Conservation (phyloP, 108 stramenopile genomes). For the Parmales sp. region DNA sequence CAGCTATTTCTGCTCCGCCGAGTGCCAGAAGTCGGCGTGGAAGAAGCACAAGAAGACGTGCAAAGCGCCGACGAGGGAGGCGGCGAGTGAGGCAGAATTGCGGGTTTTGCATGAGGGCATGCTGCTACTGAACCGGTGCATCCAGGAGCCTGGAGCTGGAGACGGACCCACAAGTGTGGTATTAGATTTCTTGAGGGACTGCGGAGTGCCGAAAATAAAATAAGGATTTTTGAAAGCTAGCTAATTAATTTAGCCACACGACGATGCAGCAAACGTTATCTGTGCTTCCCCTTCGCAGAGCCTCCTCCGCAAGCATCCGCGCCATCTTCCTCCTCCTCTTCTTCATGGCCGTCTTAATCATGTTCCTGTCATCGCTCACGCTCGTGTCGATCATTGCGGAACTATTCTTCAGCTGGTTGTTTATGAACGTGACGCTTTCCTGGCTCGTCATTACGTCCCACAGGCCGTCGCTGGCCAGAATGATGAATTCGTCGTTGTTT, state of each 20-base stretch:
- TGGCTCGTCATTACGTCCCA: conserved; percentile 95
- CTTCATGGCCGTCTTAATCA: conserved; percentile 32
- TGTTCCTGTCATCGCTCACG: conserved; percentile 26
- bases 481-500: conserved; percentile 40
- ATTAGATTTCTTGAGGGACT: no score
- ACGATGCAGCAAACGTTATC: conserved; percentile 41
- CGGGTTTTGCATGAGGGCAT: no score
- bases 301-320: conserved; percentile 37
- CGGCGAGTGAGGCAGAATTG: no score
- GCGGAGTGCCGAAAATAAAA: no score
- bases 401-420: background rate
- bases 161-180: no score
- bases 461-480: conserved; percentile 83
- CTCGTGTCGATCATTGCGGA: background rate
- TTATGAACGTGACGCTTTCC: conserved; percentile 80
- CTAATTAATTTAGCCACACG: conserved; percentile 28
- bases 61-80: no score
- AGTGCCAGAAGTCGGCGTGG: no score
- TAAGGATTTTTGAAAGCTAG: no score
- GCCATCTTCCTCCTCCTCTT: conserved; percentile 40
- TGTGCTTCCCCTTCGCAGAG: conserved; percentile 29
- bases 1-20: no score
- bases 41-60: no score
- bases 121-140: no score
- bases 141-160: no score